These are phyloP conservation scores for Myriosclerotinia curreyana DNA, from an alignment of 2,329 filamentous ascomycete genomes.

Conservation along the genomic window DNA sequence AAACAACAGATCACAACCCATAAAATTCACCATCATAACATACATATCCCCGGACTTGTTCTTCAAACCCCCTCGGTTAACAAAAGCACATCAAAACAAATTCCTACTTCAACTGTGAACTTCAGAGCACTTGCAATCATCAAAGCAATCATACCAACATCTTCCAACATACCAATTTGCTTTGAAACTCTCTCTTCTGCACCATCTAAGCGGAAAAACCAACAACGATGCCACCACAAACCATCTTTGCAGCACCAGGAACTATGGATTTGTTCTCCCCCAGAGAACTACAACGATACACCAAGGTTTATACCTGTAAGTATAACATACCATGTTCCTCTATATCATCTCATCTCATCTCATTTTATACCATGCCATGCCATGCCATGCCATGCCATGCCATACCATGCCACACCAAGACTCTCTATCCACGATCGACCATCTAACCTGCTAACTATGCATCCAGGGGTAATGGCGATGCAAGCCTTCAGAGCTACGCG, in stretches of 20 bases:
- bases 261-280: too few relatives aligned
- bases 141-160: background rate
- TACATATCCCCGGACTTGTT: background rate
- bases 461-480: background rate
- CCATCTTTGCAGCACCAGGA: background rate
- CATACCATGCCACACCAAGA: too few relatives aligned
- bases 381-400: too few relatives aligned
- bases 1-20: background rate
- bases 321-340: background rate
- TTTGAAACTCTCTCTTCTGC: background rate
- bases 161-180: background rate
- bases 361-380: too few relatives aligned
- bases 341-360: background rate
- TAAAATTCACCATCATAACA: too few relatives aligned
- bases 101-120: background rate
- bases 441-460: background rate
- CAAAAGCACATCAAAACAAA: background rate
- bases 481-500: background rate
- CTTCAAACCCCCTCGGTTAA: background rate
- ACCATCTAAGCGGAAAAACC: background rate
- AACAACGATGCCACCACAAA: background rate
- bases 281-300: background rate
- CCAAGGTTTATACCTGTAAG: background rate
- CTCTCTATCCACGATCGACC: too few relatives aligned
- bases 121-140: background rate